Evolutionary conservation across 2,329 filamentous ascomycete species (phyloP), one percentile per base, ranked within the genome.

Genomic region (Leptographium wingfieldii): DNA sequence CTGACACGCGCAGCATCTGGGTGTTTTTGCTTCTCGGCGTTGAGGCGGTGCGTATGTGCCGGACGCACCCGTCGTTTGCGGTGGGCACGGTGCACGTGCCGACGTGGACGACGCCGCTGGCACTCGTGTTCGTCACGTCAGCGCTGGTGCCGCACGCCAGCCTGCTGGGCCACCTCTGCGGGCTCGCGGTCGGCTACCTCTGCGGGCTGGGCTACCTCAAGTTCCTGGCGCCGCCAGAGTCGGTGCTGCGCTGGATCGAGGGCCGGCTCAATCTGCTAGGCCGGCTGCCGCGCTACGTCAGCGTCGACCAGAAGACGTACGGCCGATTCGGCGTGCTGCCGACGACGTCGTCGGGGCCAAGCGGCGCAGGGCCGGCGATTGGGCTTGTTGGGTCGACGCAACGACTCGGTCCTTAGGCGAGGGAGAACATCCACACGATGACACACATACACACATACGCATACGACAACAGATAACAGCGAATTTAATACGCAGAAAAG

Each of bases 281-380:
- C 25, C 80, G 90, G 61, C 74, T 97, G 31, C 92, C 92, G 53
- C 90, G 95, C 73, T 97, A 96, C 68, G 87, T 97, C 55, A 95
- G 89, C 60, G 86, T 96, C 19, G 92, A 97, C 69, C 92, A 96
- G 73, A 96, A 96, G 79, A 96, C 90, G 6, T 96, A 92, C 68
- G 92, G 92, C 9, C 81, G 92, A 58, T 96, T 95, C 67, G 92
- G 92, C 2, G 88, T 96, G 16, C 76, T 97, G 60, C 92, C 92
- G 2, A 68, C 68, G 49, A 59, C 59, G 7, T 70, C 72, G 59
- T 38, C 52, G 7, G 69, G 73, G 3, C 51, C 57, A 22, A 67
- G 72, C 43, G 68, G 69, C 54, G 69, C 73, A 7, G 74, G 76
- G 63, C 71, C 79, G 19, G 76, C 79, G 1, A 76, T 87, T 66